Evolutionary conservation across 495 filamentous ascomycete genomes (phyloP).

Genomic region (Aspergillus nidulans): DNA sequence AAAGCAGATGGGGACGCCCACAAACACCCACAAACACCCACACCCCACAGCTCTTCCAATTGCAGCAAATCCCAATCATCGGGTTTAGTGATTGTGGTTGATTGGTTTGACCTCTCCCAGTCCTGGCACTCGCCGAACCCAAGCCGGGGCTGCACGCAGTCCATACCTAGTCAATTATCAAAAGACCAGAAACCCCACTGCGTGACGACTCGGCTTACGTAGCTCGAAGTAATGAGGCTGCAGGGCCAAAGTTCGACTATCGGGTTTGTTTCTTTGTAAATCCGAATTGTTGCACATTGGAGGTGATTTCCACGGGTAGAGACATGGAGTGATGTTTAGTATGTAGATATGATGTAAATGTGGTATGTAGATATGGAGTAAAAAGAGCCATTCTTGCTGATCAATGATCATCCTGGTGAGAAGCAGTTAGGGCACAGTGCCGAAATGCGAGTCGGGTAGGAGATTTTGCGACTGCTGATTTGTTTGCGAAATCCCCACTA

Average conservation of each 20-base stretch:
- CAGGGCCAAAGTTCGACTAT: not conserved
- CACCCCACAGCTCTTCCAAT: not conserved
- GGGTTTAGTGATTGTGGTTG: not conserved
- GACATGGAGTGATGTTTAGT: not conserved
- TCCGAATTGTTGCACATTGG: not conserved
- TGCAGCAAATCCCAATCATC: not conserved
- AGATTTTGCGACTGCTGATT: not conserved
- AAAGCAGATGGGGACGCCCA: not conserved
- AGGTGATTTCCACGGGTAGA: not conserved
- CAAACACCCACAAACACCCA: not conserved
- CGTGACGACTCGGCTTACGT: slow-evolving; percentile 25
- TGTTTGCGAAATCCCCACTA: not conserved
- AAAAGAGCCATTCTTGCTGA: not conserved
- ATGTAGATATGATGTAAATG: not conserved
- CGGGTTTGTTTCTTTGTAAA: not conserved
- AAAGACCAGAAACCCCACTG: slow-evolving; percentile 17
- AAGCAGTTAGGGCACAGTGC: slow-evolving; percentile 4
- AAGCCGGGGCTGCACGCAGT: not conserved
- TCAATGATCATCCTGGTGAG: not conserved
- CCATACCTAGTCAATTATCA: not conserved
- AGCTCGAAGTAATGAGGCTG: slow-evolving; percentile 13
- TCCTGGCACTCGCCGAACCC: not conserved
- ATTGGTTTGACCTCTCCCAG: not conserved
- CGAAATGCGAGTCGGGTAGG: slow-evolving; percentile 1
- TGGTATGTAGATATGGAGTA: not conserved